Base-by-base conservation (phyloP, 148 eudicot genomes). In the Camellia lanceoleosa region DNA sequence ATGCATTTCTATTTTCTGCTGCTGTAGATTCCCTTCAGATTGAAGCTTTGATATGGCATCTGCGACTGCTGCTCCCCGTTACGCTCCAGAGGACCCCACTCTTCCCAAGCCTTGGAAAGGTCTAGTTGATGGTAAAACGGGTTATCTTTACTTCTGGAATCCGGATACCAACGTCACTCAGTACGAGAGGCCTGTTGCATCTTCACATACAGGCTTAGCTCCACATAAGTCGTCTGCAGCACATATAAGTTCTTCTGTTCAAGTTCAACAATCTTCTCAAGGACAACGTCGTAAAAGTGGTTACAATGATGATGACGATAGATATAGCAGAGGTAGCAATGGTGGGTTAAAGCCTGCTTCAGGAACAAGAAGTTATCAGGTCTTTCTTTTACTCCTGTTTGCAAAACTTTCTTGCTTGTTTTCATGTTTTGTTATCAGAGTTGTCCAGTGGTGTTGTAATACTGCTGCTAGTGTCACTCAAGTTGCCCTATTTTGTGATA, bases 41-140 rank as follows among this genome's bases (percentile, higher is more conserved):
- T 52, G 78, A 69, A 71, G 52, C 43, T 30, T 41, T 80, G 76
- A 20, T 46, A 87, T 92, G 43, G 92, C 93, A 70, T 80, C 91
- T 78, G 92, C 93, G 20, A 83, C 93, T 11, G 92, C 88, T 77
- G 88, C 91, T 67, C 87, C 93, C 1, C 88, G 94, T 13, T 96
- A 91, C 83, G 99, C 99, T n/a, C 93, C 98, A 0, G 94, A 92
- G 76, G 99, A 96, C 65, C 99, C 99, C 18, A 87, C 97, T 11
- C 97, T 96, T 63, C 99, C 98, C 0, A 92, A 91, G 75, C 99
- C 99, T 71, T 96, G 99, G 99, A 96, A 61, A 87, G 99, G 97
- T 15, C 85, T 96, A 74, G 92, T 96, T 68, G 99, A 96, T 84
- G 93, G 94, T 46, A 94, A 85, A 78, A 93, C 98, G 74, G 99